phyloP scores from a whole-genome alignment of 306 rosid genomes.

The Gastrolobium bilobum region DNA sequence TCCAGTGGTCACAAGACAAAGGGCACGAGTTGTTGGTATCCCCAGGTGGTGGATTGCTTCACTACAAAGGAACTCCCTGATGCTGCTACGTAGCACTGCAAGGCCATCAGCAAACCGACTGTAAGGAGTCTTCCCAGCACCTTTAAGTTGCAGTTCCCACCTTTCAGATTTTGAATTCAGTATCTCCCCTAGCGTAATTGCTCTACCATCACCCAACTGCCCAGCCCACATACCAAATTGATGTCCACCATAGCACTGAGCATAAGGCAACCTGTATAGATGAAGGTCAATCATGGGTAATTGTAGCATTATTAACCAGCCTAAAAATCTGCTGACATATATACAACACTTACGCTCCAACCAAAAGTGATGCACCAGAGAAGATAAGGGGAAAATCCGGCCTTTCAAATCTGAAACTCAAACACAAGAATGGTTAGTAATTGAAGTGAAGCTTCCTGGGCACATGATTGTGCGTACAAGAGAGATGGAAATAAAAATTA shows the following conservation, averaged over 20 bases:
- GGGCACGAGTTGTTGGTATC: constrained; percentile 96
- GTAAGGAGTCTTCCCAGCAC: constrained; percentile 98
- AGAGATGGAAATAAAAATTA: not conserved
- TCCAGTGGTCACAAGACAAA: constrained; percentile 91
- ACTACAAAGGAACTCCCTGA: constrained; percentile 97
- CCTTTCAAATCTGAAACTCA: constrained; percentile 84
- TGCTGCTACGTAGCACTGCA: constrained; percentile 97
- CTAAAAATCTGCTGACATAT: constrained; percentile 25
- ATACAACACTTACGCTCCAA: constrained; percentile 79
- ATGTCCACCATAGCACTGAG: constrained; percentile 99
- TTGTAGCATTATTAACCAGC: constrained; percentile 36
- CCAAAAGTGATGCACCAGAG: constrained; percentile 85
- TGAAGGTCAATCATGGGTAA: constrained; percentile 33
- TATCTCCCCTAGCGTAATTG: constrained; percentile 93
- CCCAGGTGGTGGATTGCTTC: constrained; percentile 98
- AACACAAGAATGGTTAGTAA: constrained; percentile 51
- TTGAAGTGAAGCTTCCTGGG: constrained; percentile 18
- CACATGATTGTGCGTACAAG: not conserved
- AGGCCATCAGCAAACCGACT: constrained; percentile 98
- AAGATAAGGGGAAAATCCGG: constrained; percentile 83
- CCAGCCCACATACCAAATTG: constrained; percentile 99
- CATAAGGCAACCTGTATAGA: constrained; percentile 81
- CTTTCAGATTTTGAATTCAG: constrained; percentile 82
- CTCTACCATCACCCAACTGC: constrained; percentile 99
- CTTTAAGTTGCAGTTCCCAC: constrained; percentile 98